A percentile compares a stretch with the other conserved stretches of the same genome.
These are phyloP conservation scores for Raphanus raphanistrum DNA, from an alignment of 345 rosid genomes.

Conservation along the genomic window DNA sequence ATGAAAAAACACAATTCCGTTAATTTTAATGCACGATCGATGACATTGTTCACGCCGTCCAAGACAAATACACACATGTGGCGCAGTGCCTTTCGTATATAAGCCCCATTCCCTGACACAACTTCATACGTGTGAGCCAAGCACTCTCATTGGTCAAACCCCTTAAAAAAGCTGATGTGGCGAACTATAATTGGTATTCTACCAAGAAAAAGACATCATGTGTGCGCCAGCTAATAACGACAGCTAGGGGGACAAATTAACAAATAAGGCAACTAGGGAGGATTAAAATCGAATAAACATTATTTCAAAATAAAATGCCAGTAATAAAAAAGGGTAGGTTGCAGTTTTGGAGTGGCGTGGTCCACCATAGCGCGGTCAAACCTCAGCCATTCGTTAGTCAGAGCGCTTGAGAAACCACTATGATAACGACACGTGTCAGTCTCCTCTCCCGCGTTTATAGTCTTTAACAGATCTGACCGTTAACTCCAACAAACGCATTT, in stretches of 20 bases:
- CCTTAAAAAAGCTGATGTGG: constrained; percentile 20
- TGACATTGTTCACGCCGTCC: constrained; percentile 32
- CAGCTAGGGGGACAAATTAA: constrained; percentile 25
- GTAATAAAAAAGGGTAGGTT: neutral
- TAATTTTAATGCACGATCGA: constrained; percentile 8
- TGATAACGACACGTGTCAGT: constrained; percentile 5
- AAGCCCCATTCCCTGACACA: constrained; percentile 7
- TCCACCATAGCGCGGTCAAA: constrained; percentile 29
- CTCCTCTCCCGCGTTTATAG: constrained; percentile 37
- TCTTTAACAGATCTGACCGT: constrained; percentile 38
- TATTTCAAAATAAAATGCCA: neutral
- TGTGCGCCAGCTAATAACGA: constrained; percentile 39
- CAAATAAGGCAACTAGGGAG: neutral
- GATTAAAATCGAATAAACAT: neutral
- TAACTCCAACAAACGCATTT: constrained; percentile 29
- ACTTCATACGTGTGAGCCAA: constrained; percentile 10
- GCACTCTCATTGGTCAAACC: constrained; percentile 17
- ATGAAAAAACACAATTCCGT: neutral
- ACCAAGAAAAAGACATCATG: constrained; percentile 7
- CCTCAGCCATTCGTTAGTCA: constrained; percentile 35
- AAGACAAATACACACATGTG: constrained; percentile 29
- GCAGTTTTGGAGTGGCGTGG: constrained; percentile 31
- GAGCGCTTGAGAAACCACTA: constrained; percentile 12
- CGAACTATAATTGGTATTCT: constrained; percentile 11
- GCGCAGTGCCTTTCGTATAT: no score